Percentiles rank a stretch among this genome's conserved stretches.
Evolutionary conservation across 352 stramenopile genomes (phyloP).

Genomic region (Phytophthora parvispora): DNA sequence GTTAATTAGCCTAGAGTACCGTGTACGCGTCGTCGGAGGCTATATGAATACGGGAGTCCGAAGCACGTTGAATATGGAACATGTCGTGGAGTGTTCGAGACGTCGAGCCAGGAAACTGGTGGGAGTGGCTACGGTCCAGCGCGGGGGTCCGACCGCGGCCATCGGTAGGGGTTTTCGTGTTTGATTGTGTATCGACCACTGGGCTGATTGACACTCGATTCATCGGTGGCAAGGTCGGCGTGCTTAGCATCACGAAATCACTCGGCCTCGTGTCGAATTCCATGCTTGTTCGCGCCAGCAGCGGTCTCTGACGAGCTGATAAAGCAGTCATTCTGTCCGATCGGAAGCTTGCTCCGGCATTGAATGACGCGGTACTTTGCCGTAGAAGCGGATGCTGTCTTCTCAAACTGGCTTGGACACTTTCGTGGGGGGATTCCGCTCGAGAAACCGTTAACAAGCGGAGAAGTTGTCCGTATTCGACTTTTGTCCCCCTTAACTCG

Average conservation of each 20-base stretch:
- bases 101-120: constrained; percentile 34
- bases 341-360: constrained; percentile 5
- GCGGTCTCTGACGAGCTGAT: constrained; percentile 19
- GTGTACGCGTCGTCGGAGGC: constrained; percentile 26
- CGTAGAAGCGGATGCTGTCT: constrained; percentile 35
- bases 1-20: constrained; percentile 17
- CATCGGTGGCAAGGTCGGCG: constrained; percentile 9
- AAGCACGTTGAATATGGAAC: constrained; percentile 34
- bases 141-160: constrained; percentile 7
- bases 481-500: constrained; percentile 38
- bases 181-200: constrained; percentile 8
- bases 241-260: constrained; percentile 34
- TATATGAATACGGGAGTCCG: constrained; percentile 13
- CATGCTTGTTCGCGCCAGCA: constrained; percentile 29
- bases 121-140: constrained; percentile 25
- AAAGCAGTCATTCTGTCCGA: constrained; percentile 1
- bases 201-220: constrained; percentile 4
- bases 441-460: constrained; percentile 46
- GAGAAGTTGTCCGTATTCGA: constrained; percentile 62
- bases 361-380: constrained; percentile 16
- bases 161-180: constrained; percentile 14
- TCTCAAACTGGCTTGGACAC: not conserved
- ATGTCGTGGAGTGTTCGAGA: constrained; percentile 38
- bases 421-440: constrained; percentile 7
- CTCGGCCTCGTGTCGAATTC: constrained; percentile 23